phyloP scores from a whole-genome alignment of 805 yeast genomes.

The Candida taoyuanica region DNA sequence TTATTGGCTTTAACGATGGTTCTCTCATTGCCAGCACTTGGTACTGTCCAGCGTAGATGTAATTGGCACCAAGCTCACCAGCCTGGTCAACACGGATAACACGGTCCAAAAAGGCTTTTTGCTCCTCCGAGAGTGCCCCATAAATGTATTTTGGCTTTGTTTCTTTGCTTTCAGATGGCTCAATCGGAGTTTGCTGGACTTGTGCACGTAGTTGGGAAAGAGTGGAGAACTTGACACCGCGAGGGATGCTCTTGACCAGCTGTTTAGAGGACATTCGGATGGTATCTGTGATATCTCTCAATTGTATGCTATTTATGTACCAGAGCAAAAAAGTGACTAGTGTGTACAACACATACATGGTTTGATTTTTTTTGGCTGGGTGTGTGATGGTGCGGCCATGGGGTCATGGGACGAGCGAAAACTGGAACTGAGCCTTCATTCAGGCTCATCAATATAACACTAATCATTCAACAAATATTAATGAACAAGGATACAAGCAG shows the following conservation, averaged over 20 bases:
- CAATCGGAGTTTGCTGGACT: slow-evolving; percentile 4
- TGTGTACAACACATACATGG: too few species aligned
- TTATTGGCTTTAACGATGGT: slow-evolving; percentile 72
- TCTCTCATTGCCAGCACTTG: slow-evolving; percentile 62
- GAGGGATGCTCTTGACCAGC: slow-evolving; percentile 11
- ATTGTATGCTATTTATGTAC: too few species aligned
- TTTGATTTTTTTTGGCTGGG: too few species aligned
- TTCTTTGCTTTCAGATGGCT: slow-evolving; percentile 1
- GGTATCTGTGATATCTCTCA: too few species aligned
- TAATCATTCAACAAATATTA: too few species aligned
- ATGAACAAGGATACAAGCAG: too few species aligned
- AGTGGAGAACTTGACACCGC: slow-evolving; percentile 20
- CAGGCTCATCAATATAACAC: too few species aligned
- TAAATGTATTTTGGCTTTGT: slow-evolving; percentile 9
- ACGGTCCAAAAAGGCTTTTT: slow-evolving; percentile 65
- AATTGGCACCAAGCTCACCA: slow-evolving; percentile 94
- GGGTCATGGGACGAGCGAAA: too few species aligned
- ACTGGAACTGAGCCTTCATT: too few species aligned
- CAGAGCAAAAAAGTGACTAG: too few species aligned
- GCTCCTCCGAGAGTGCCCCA: slow-evolving; percentile 40
- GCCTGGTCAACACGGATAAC: slow-evolving; percentile 94
- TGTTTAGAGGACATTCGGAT: too few species aligned
- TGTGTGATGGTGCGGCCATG: too few species aligned
- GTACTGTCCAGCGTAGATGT: slow-evolving; percentile 89
- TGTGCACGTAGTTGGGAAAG: slow-evolving; percentile 21